Base-by-base conservation (phyloP, 2,329 filamentous ascomycete species). In the Ceratocystiopsis minuta region DNA sequence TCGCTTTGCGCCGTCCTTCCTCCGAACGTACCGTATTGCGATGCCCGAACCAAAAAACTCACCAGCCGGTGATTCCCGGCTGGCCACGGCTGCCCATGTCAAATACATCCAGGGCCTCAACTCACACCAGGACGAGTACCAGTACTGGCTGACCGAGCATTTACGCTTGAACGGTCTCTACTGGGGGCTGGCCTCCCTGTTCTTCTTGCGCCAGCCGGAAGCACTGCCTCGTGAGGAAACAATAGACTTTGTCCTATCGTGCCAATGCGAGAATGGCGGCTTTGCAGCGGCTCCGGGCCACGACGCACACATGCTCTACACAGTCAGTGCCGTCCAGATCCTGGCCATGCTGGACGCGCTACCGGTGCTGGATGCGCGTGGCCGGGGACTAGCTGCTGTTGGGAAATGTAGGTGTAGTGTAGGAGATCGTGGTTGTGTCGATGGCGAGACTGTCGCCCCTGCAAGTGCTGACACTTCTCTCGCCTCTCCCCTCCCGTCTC, bases 101-200 rank as follows among this genome's bases (percentile, higher is more conserved):
- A 75, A 77, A 56, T 98, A 96, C 59, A 85, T 98, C 51, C 84
- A 93, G 61, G 84, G 80, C 54, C 70, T 98, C 51, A 86, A 98
- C 60, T 86, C 80, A 50, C 79, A 81, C 56, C 86, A 82, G 64
- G 86, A 96, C 67, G 84, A 95, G 61, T 78, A 94, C 52, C 86
- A 95, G 60, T 98, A 96, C 65, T 95, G 88, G 81, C 69, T 96
- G 56, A 98, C 90, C 14, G 88, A 98, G 61, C 90, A 98, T 58
- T 70, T 98, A 50, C 85, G 90, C 46, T 72, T 98, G 44, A 95
- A 90, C 57, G 90, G 90, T 37, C 73, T 98, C 38, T 98, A 98
- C 61, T 98, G 90, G 90, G 90, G 90, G 14, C 63, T 98, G 44
- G 90, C 79, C 7, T 80, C 88, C 7, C 71, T 96, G 35, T 81